Evolutionary conservation across 2,329 filamentous ascomycete species (phyloP).

Genomic region (Domatiomyces globalis): DNA sequence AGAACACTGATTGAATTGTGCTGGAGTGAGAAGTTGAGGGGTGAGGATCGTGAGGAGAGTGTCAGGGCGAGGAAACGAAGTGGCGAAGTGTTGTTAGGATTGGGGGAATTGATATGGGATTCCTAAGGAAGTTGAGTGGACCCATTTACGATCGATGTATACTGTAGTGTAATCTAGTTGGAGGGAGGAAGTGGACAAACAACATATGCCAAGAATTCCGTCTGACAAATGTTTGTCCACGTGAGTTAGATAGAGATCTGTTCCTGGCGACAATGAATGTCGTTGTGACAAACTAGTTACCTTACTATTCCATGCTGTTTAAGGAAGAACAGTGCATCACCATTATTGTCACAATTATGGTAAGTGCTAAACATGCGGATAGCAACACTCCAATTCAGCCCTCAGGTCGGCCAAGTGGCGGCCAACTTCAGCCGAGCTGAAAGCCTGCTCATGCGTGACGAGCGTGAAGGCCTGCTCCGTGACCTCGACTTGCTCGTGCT

Average conservation of each 20-base stretch:
- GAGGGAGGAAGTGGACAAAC: neutral
- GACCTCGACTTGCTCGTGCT: conserved; percentile 45
- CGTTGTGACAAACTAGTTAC: neutral
- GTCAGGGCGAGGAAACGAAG: conserved; percentile 33
- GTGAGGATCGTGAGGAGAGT: conserved; percentile 32
- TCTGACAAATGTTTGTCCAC: too few species aligned
- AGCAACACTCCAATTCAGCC: conserved; percentile 34
- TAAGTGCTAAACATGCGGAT: conserved; percentile 27
- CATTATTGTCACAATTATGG: neutral
- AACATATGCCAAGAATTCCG: too few species aligned
- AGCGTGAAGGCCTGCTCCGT: conserved; percentile 15
- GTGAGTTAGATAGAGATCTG: too few species aligned
- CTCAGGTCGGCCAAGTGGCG: conserved; percentile 30
- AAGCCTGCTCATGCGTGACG: conserved; percentile 27
- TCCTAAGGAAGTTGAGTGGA: conserved; percentile 11
- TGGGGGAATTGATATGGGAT: conserved; percentile 38
- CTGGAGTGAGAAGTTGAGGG: conserved; percentile 31
- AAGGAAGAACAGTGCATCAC: neutral
- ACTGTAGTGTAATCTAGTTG: neutral
- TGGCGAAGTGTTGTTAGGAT: conserved; percentile 29
- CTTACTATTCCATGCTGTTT: neutral
- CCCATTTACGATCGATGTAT: neutral
- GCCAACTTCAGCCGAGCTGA: conserved; percentile 33
- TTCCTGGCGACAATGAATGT: too few species aligned
- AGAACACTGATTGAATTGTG: conserved; percentile 32